Evolutionary conservation across 805 yeast genomes (phyloP).

Genomic region (Myxozyma mucilagina): DNA sequence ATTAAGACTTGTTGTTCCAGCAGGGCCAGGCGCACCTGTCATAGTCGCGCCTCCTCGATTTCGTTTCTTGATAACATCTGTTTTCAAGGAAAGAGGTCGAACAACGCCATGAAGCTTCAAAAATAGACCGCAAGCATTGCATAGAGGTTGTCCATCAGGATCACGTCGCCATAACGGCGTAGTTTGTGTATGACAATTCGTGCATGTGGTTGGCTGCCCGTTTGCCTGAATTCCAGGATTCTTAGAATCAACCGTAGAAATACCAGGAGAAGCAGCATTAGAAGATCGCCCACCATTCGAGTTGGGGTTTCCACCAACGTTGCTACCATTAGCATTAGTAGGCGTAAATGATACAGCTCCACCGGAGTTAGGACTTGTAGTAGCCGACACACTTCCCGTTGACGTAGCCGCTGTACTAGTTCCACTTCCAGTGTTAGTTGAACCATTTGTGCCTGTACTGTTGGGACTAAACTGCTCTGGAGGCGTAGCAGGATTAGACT

Average conservation of each 20-base stretch:
- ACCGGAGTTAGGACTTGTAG: conserved; percentile 16
- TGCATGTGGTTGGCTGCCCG: conserved; percentile 32
- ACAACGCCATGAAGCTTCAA: conserved; percentile 93
- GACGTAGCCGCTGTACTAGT: conserved; percentile 6
- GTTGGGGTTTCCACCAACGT: background rate
- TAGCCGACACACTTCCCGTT: conserved; percentile 12
- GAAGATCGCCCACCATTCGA: background rate
- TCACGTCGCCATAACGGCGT: conserved; percentile 96
- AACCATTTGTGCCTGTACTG: conserved; percentile 2
- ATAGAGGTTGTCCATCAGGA: conserved; percentile 86
- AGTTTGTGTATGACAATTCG: conserved; percentile 83
- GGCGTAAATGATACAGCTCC: conserved; percentile 3
- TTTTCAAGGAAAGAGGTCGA: conserved; percentile 83
- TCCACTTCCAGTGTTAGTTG: conserved; percentile 8
- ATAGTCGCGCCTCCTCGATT: conserved; percentile 56
- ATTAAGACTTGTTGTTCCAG: conserved; percentile 1
- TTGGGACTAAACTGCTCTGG: conserved; percentile 31
- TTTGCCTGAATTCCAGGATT: conserved; percentile 19
- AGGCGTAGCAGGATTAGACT: conserved; percentile 31
- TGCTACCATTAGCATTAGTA: background rate
- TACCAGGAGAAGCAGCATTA: conserved; percentile 1
- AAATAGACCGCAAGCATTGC: conserved; percentile 95
- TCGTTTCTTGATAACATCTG: conserved; percentile 90
- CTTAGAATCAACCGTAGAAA: conserved; percentile 17
- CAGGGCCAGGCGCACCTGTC: conserved; percentile 8